These are phyloP conservation scores for Colletotrichum liaoningense DNA, from an alignment of 2,329 filamentous ascomycete species.

Conservation along the genomic window DNA sequence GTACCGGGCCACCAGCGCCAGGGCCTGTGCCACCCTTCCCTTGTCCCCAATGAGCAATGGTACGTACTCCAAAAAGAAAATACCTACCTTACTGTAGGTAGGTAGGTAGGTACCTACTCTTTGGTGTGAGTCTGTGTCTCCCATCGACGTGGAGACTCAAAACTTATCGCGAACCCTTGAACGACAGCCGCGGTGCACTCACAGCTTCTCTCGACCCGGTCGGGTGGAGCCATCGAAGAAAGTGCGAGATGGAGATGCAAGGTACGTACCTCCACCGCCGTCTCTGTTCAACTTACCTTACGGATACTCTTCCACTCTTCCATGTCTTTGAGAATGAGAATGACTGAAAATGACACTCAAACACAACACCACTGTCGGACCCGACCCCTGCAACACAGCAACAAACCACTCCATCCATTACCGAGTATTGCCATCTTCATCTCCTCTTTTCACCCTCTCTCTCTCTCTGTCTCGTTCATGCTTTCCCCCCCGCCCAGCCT, in stretches of 20 bases:
- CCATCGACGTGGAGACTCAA: neutral
- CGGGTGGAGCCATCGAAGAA: neutral
- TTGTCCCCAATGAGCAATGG: neutral
- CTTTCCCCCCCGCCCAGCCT: neutral
- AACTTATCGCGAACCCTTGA: neutral
- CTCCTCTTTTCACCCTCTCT: neutral
- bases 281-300: too few species aligned
- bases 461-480: neutral
- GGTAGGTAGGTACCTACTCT: neutral
- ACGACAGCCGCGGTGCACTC: neutral
- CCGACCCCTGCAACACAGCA: neutral
- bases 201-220: neutral
- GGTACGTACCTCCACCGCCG: constrained; percentile 31
- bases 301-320: too few species aligned
- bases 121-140: neutral
- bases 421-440: neutral
- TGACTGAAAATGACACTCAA: neutral
- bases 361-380: neutral
- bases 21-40: neutral
- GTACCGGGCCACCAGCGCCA: neutral
- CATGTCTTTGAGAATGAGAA: neutral
- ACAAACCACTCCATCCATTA: neutral
- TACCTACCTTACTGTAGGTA: neutral
- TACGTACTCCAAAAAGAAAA: neutral
- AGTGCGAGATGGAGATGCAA: neutral